Conservation (phyloP, 768 basidiomycete genomes). For the Mrakia frigida region DNA sequence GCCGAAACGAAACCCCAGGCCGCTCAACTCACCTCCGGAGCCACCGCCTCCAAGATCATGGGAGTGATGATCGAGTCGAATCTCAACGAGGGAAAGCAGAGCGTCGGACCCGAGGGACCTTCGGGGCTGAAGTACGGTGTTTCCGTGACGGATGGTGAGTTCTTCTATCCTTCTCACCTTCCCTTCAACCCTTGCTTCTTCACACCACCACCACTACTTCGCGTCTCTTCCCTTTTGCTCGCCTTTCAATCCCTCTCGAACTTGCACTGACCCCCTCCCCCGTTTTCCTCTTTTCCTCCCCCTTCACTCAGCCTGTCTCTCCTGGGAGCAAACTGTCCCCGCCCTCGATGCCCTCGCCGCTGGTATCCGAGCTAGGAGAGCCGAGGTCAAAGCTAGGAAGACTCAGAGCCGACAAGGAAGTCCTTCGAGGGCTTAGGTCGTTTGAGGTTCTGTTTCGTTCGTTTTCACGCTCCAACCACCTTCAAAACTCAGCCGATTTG, state of each 20-base stretch:
- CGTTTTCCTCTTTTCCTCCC: background rate
- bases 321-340: constrained; percentile 52
- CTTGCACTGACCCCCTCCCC: background rate
- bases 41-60: constrained; percentile 62
- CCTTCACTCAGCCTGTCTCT: constrained; percentile 32
- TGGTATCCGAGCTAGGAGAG: constrained; percentile 69
- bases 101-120: constrained; percentile 62
- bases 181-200: background rate
- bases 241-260: constrained; percentile 57
- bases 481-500: no score
- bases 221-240: no score
- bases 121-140: constrained; percentile 45
- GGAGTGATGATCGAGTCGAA: constrained; percentile 67
- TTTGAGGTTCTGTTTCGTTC: background rate
- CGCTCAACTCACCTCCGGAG: constrained; percentile 62
- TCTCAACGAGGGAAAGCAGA: constrained; percentile 50
- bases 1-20: no score
- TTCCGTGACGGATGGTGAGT: constrained; percentile 42
- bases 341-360: constrained; percentile 77
- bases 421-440: background rate
- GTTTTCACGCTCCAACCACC: background rate
- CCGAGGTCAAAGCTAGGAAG: constrained; percentile 20
- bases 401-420: background rate
- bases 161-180: constrained; percentile 15
- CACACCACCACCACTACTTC: no score